These are phyloP conservation scores for Arctostaphylos glauca DNA, from an alignment of 148 eudicot species.

Conservation along the genomic window DNA sequence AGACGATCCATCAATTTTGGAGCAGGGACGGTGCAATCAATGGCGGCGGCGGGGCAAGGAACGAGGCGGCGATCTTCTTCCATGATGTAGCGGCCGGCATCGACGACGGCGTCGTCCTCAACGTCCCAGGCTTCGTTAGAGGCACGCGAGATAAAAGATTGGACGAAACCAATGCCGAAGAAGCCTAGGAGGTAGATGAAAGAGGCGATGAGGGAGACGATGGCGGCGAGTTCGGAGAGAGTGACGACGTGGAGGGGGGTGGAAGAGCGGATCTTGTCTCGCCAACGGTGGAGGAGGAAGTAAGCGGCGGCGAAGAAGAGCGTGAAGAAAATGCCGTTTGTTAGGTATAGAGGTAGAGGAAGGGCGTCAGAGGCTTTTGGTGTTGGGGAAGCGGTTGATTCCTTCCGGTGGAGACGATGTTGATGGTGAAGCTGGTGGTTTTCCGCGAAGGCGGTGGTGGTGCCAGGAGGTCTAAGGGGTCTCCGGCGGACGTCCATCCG, in stretches of 20 bases:
- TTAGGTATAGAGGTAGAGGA: slow-evolving; percentile 39
- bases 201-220: slow-evolving; percentile 36
- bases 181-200: slow-evolving; percentile 43
- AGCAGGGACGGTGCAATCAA: background rate
- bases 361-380: slow-evolving; percentile 45
- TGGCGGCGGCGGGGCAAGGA: background rate
- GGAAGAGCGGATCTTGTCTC: slow-evolving; percentile 41
- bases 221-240: slow-evolving; percentile 35
- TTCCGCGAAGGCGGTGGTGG: background rate
- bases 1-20: background rate
- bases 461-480: slow-evolving; percentile 2
- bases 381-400: slow-evolving; percentile 1
- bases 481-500: slow-evolving; percentile 22
- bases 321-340: slow-evolving; percentile 43
- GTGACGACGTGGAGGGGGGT: slow-evolving; percentile 44
- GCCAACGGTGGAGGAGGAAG: slow-evolving; percentile 46
- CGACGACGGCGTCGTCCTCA: slow-evolving; percentile 14
- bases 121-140: slow-evolving; percentile 16
- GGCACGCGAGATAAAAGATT: slow-evolving; percentile 28
- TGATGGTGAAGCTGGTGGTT: slow-evolving; percentile 9
- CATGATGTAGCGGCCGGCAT: slow-evolving; percentile 2
- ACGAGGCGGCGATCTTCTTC: background rate
- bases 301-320: slow-evolving; percentile 44
- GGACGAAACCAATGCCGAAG: slow-evolving; percentile 48
- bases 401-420: slow-evolving; percentile 4